Evolutionary conservation across 257 asterid species (phyloP).

Genomic region (Jasminum sambac): DNA sequence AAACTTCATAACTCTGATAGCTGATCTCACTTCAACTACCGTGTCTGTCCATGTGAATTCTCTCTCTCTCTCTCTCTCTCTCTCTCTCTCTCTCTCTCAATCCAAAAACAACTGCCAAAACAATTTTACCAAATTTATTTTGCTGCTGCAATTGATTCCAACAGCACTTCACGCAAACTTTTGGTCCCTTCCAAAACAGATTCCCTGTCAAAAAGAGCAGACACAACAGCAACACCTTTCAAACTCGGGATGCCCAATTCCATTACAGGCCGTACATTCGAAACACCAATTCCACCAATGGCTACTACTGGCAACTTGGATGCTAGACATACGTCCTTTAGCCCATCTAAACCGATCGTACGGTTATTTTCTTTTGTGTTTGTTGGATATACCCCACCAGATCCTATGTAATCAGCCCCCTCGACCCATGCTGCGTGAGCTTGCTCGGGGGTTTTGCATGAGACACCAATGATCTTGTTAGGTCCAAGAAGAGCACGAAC

Average conservation of each 20-base stretch:
- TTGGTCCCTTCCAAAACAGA: constrained; percentile 54
- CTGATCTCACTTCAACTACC: neutral
- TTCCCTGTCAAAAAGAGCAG: constrained; percentile 83
- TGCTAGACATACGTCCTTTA: constrained; percentile 55
- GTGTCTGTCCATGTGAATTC: neutral
- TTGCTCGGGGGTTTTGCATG: constrained; percentile 87
- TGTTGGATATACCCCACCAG: constrained; percentile 90
- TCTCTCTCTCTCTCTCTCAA: neutral
- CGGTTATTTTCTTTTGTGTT: constrained; percentile 74
- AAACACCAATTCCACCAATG: constrained; percentile 79
- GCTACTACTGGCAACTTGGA: constrained; percentile 93
- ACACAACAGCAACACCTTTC: constrained; percentile 89
- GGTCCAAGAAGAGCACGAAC: constrained; percentile 88
- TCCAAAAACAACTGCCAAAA: neutral
- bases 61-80: neutral
- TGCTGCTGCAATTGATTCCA: constrained; percentile 25
- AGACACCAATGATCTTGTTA: constrained; percentile 78
- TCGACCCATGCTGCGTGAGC: constrained; percentile 74
- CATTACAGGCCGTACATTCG: constrained; percentile 66
- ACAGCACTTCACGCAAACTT: constrained; percentile 42
- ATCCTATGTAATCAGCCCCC: constrained; percentile 95
- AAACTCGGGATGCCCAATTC: constrained; percentile 54
- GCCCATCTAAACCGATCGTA: constrained; percentile 74
- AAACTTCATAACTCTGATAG: neutral
- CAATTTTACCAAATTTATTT: neutral